A percentile compares a stretch with the other conserved stretches of the same genome.
These are phyloP conservation scores for Lotmaria passim DNA, from an alignment of 208 protist genomes.

Conservation along the genomic window DNA sequence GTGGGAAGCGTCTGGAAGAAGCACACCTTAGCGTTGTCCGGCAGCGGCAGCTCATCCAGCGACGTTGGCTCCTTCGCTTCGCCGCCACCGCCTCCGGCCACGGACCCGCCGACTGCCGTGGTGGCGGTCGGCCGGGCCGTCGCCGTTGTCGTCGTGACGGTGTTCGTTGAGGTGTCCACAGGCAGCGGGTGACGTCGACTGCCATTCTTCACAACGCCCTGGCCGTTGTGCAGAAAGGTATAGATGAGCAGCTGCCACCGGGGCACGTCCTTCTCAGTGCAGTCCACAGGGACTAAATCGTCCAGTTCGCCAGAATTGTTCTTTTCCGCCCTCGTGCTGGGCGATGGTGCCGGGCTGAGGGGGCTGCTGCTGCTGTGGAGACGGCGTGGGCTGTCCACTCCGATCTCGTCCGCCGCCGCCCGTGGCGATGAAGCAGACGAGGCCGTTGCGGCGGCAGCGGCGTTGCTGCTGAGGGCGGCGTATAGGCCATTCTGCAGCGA, in stretches of 20 bases:
- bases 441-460: not conserved
- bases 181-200: not conserved
- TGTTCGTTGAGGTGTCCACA: not conserved
- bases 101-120: not conserved
- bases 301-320: not conserved
- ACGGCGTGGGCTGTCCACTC: not conserved
- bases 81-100: not conserved
- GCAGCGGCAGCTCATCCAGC: conserved; percentile 27
- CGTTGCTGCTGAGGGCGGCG: no score
- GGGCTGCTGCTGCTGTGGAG: not conserved
- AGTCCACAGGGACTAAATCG: conserved; percentile 13
- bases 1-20: conserved; percentile 59
- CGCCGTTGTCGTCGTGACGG: not conserved
- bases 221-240: conserved; percentile 19
- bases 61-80: conserved; percentile 8
- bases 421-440: no score
- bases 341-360: not conserved
- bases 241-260: conserved; percentile 76
- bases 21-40: conserved; percentile 19
- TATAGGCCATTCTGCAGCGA: not conserved
- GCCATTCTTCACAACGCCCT: not conserved
- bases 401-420: not conserved
- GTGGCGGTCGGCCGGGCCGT: not conserved
- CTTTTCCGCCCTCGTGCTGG: not conserved
- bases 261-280: conserved; percentile 35